phyloP scores from a whole-genome alignment of 2,329 filamentous ascomycete genomes.

The Talaromyces piceae region DNA sequence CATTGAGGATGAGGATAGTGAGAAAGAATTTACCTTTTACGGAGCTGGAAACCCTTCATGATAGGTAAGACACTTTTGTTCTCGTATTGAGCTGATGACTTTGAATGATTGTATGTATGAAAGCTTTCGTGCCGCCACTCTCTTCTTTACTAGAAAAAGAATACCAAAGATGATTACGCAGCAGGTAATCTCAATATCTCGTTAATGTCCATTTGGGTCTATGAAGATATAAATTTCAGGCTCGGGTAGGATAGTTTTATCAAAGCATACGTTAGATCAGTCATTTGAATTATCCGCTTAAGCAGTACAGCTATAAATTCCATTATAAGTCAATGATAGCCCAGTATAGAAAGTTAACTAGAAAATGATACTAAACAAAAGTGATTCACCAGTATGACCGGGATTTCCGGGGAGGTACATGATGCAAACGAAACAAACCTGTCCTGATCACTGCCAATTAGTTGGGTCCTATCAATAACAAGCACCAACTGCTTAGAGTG shows the following conservation, averaged over 20 bases:
- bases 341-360: not conserved
- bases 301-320: not conserved
- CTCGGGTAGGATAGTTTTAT: slow-evolving; percentile 14
- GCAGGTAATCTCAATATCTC: slow-evolving; percentile 20
- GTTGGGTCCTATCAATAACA: too few species aligned
- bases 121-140: slow-evolving; percentile 18
- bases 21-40: too few species aligned
- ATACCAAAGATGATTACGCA: slow-evolving; percentile 21
- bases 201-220: slow-evolving; percentile 12
- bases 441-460: too few species aligned
- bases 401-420: not conserved
- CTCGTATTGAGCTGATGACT: too few species aligned
- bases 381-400: not conserved
- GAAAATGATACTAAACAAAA: not conserved
- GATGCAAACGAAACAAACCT: not conserved
- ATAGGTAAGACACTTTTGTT: too few species aligned
- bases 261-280: not conserved
- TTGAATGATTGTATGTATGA: slow-evolving; percentile 13
- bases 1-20: too few species aligned
- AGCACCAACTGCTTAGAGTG: too few species aligned
- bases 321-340: not conserved
- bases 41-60: too few species aligned
- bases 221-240: slow-evolving; percentile 17
- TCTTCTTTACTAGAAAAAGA: too few species aligned
- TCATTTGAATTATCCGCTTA: not conserved